Base-by-base conservation (phyloP, 805 yeast genomes). In the Scheffersomyces lignosus region DNA sequence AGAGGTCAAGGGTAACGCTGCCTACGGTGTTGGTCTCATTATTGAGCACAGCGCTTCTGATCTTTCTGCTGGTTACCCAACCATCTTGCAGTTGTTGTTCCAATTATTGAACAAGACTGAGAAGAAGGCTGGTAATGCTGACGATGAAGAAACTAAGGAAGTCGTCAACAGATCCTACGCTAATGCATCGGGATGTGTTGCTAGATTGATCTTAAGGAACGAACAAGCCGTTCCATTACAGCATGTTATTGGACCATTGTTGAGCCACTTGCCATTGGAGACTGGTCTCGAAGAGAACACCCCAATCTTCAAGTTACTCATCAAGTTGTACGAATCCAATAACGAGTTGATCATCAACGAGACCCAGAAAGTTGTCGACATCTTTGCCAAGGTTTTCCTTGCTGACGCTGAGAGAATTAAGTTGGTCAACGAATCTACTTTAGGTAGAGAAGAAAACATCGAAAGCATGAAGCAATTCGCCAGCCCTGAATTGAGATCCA, bases 101-200 rank as follows among this genome's bases (percentile, higher is more conserved):
- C 84, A 83, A 61, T 89, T 88, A 43, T 87, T 86, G 60, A 80
- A 77, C 62, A 85, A 84, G 66, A 66, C 72, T 31, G 72, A 70
- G 47, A 73, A 69, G 56, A 72, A 73, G 51, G 83, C 78, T 38
- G 76, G 66, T 37, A 78, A 70, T 38, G 54, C 53, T 34, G 85
- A 79, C 44, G 88, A 81, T 52, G 95, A 83, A 48, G 91, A 85
- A 60, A 73, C 87, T 23, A 77, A 76, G 54, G 96, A 88, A 47
- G 83, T 80, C 42, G 77, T 87, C 51, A 82, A 83, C 66, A 77
- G 96, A 69, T 80, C 95, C 4, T 80, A 78, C 49, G 96, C 98
- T 42, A 93, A 93, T 62, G 96, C 96, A 4, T 84, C 93, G 62
- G 99, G 99, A 29, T 93, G 98, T 76, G 96, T 90, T 40, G 90